These are phyloP conservation scores for Penicillium sp. DNA, from an alignment of 2,329 filamentous ascomycete genomes.

Conservation along the genomic window DNA sequence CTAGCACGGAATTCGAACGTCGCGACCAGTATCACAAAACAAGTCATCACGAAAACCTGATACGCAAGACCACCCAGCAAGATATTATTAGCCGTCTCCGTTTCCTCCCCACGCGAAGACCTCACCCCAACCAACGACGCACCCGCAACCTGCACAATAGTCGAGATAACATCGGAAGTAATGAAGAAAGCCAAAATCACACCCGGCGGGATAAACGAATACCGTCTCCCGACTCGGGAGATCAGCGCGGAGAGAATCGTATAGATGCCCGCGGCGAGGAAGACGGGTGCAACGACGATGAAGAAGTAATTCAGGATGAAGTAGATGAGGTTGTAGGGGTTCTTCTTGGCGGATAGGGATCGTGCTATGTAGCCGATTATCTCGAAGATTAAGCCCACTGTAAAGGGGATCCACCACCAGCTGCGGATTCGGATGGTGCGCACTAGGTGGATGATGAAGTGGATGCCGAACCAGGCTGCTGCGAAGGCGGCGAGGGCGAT, in stretches of 20 bases:
- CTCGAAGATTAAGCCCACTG: constrained; percentile 13
- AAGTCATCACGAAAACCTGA: constrained; percentile 1
- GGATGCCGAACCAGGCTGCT: constrained; percentile 16
- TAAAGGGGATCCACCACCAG: constrained; percentile 20
- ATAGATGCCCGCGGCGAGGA: constrained; percentile 15
- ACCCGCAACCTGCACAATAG: constrained; percentile 16
- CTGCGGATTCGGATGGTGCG: constrained; percentile 12
- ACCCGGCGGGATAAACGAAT: constrained; percentile 12
- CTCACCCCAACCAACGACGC: constrained; percentile 12
- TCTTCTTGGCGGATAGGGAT: constrained; percentile 12
- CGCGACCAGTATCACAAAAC: background rate
- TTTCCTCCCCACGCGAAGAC: constrained; percentile 8
- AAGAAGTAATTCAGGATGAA: constrained; percentile 20
- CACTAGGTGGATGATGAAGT: constrained; percentile 10
- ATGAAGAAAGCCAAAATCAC: constrained; percentile 16
- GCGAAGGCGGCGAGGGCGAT: constrained; percentile 15
- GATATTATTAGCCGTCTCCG: background rate
- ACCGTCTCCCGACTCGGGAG: constrained; percentile 8
- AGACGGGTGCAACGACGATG: constrained; percentile 16
- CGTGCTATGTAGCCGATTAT: constrained; percentile 17
- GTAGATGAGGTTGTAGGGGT: constrained; percentile 17
- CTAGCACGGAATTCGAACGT: background rate
- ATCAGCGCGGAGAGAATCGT: constrained; percentile 17
- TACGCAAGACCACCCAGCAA: constrained; percentile 1
- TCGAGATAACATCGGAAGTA: constrained; percentile 18